Evolutionary conservation across 2,329 filamentous ascomycete genomes (phyloP).

Genomic region (Colletotrichum sp.): DNA sequence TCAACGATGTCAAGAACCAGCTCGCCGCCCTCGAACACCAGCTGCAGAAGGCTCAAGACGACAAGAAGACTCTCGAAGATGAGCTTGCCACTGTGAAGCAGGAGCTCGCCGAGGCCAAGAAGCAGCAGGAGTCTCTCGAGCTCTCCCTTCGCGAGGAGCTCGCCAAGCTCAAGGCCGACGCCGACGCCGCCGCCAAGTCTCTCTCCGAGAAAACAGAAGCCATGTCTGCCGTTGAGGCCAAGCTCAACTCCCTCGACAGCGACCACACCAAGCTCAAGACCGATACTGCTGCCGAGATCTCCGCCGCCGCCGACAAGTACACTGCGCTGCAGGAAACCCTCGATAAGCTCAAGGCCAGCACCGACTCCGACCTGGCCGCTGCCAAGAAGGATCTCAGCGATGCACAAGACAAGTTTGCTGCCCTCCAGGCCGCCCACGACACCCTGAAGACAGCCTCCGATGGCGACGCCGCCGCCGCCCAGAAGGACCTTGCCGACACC

Average conservation of each 20-base stretch:
- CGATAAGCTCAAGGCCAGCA: constrained; percentile 27
- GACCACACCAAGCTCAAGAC: constrained; percentile 30
- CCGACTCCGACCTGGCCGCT: constrained; percentile 31
- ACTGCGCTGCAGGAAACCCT: constrained; percentile 23
- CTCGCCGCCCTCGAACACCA: constrained; percentile 34
- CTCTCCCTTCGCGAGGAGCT: constrained; percentile 33
- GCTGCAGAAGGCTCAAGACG: constrained; percentile 26
- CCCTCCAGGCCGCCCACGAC: constrained; percentile 24
- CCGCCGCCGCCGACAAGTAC: constrained; percentile 22
- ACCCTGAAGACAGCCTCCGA: constrained; percentile 34
- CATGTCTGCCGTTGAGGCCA: constrained; percentile 30
- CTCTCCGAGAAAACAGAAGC: constrained; percentile 32
- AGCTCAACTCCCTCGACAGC: constrained; percentile 28
- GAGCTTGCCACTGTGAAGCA: constrained; percentile 38
- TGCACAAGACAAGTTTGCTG: constrained; percentile 33
- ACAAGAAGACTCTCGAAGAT: constrained; percentile 32
- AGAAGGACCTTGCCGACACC: constrained; percentile 32
- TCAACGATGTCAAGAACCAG: constrained; percentile 27
- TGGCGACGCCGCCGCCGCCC: constrained; percentile 30
- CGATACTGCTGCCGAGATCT: constrained; percentile 28
- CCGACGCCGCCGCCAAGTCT: constrained; percentile 30
- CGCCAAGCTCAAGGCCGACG: constrained; percentile 33
- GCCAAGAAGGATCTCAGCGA: constrained; percentile 36
- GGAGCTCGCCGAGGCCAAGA: constrained; percentile 35
- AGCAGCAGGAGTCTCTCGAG: constrained; percentile 39